These are phyloP conservation scores for Phanerochaete sordida DNA, from an alignment of 768 basidiomycete genomes.

Conservation along the genomic window DNA sequence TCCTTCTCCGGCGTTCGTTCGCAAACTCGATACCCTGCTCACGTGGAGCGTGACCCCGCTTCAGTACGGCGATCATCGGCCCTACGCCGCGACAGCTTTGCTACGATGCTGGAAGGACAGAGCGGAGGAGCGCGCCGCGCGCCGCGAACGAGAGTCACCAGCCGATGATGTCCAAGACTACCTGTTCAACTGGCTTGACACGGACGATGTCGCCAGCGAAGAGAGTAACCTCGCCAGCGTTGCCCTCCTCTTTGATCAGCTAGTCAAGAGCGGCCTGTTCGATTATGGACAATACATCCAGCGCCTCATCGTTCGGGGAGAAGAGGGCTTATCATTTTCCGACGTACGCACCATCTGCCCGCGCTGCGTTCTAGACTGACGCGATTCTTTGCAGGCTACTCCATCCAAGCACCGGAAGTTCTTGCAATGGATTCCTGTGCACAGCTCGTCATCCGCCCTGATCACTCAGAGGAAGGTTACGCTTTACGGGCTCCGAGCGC, in stretches of 20 bases:
- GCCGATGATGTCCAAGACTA: constrained; percentile 68
- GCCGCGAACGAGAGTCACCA: constrained; percentile 58
- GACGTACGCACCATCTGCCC: constrained; percentile 37
- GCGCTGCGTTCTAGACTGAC: background rate
- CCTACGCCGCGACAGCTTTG: constrained; percentile 70
- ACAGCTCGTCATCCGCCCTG: constrained; percentile 53
- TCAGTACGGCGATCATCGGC: constrained; percentile 80
- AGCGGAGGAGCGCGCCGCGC: constrained; percentile 57
- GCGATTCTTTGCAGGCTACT: constrained; percentile 28
- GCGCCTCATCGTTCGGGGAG: constrained; percentile 77
- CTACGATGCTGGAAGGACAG: constrained; percentile 60
- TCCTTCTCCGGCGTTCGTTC: constrained; percentile 44
- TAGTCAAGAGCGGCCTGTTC: constrained; percentile 68
- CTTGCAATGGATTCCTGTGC: constrained; percentile 69
- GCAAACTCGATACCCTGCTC: constrained; percentile 69
- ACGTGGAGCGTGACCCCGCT: constrained; percentile 80
- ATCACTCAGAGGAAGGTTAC: constrained; percentile 66
- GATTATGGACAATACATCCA: constrained; percentile 75
- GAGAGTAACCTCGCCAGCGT: constrained; percentile 53
- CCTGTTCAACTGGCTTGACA: constrained; percentile 80
- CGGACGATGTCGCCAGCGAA: constrained; percentile 57
- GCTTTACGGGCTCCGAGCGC: constrained; percentile 63
- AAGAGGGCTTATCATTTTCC: constrained; percentile 50
- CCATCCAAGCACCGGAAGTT: constrained; percentile 68
- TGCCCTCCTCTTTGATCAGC: constrained; percentile 65